A percentile compares a stretch with the other conserved stretches of the same genome.
phyloP scores from a whole-genome alignment of 164 flowering plant genomes.

The Berberis thunbergii region DNA sequence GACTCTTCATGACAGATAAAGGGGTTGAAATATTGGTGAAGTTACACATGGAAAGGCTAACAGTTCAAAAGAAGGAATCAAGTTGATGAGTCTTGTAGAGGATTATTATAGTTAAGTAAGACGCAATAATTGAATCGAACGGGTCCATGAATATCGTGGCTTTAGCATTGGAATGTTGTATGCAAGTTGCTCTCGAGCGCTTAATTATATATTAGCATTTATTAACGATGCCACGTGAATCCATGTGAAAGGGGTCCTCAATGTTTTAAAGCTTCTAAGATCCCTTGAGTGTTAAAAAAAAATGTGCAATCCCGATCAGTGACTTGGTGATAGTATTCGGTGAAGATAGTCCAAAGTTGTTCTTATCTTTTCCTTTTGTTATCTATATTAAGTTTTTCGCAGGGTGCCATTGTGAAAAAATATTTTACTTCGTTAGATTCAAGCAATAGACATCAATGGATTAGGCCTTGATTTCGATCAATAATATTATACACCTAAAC shows the following conservation, averaged over 20 bases:
- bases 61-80: constrained; percentile 11
- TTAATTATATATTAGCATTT: constrained; percentile 13
- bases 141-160: constrained; percentile 16
- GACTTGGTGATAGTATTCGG: no score
- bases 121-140: constrained; percentile 16
- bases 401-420: no score
- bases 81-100: constrained; percentile 11
- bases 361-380: no score
- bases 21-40: constrained; percentile 7
- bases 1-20: constrained; percentile 16
- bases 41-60: constrained; percentile 8
- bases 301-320: neutral
- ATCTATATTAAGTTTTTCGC: no score
- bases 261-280: constrained; percentile 16
- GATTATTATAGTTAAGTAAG: constrained; percentile 6
- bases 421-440: no score
- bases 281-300: constrained; percentile 15
- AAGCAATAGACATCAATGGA: no score
- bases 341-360: no score
- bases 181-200: constrained; percentile 10
- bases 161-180: constrained; percentile 29
- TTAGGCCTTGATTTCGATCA: no score
- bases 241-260: constrained; percentile 52
- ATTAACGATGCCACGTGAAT: constrained; percentile 30
- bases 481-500: no score